phyloP scores from a whole-genome alignment of 2,329 filamentous ascomycete species.

The Beauveria caledonica region DNA sequence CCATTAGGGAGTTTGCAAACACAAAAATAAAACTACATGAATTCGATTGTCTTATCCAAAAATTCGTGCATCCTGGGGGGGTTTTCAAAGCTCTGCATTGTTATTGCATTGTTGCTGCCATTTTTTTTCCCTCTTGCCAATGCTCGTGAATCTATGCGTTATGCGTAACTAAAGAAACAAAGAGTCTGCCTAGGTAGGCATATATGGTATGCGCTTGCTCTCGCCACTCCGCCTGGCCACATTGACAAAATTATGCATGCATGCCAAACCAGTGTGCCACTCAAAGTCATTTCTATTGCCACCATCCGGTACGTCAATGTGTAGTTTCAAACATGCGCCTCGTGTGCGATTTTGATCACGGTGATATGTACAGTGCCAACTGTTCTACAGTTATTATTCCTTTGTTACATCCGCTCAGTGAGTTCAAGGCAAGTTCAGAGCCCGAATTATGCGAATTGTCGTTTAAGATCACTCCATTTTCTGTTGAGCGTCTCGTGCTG shows the following conservation, averaged over 20 bases:
- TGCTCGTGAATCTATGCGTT: not conserved
- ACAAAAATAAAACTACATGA: conserved; percentile 8
- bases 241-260: not conserved
- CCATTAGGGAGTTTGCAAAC: conserved; percentile 25
- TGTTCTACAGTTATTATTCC: not conserved
- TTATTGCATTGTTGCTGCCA: not conserved
- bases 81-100: not conserved
- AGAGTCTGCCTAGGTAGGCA: not conserved
- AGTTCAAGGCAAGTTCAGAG: not conserved
- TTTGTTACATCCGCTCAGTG: not conserved
- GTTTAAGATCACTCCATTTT: conserved; percentile 68
- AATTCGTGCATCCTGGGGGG: not conserved
- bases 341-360: not conserved
- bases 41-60: not conserved
- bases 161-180: not conserved
- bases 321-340: not conserved
- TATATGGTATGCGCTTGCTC: not conserved
- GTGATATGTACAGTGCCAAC: conserved; percentile 7
- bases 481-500: conserved; percentile 64
- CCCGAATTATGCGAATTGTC: conserved; percentile 40
- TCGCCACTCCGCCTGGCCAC: not conserved
- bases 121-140: not conserved
- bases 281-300: not conserved
- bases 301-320: not conserved
- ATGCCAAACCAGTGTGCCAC: not conserved